Conservation (phyloP, 768 basidiomycete genomes). For the Suillus variegatus region DNA sequence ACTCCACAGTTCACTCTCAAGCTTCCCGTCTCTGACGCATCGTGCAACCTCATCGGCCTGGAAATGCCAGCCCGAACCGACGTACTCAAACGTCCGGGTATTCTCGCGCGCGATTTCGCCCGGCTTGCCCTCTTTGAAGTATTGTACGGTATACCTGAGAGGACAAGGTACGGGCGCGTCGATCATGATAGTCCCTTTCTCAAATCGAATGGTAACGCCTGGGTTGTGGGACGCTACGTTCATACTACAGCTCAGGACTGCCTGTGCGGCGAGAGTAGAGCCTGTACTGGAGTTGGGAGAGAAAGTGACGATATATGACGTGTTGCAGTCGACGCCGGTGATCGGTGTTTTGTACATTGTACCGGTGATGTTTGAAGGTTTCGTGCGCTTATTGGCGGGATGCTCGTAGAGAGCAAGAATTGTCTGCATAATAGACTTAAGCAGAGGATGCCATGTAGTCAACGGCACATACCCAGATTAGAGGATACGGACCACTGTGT, state of each 20-base stretch:
- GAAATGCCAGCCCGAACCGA: conserved; percentile 47
- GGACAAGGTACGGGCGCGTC: conserved; percentile 38
- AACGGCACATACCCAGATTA: conserved; percentile 38
- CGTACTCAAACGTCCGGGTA: conserved; percentile 32
- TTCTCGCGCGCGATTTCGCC: conserved; percentile 35
- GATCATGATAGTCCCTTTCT: conserved; percentile 44
- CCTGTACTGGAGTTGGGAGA: conserved; percentile 23
- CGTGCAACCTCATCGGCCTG: conserved; percentile 55
- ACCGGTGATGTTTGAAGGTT: conserved; percentile 39
- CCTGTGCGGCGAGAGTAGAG: conserved; percentile 38
- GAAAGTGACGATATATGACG: conserved; percentile 46
- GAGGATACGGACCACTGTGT: conserved; percentile 45
- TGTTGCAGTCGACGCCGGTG: conserved; percentile 46
- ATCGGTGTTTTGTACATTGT: conserved; percentile 45
- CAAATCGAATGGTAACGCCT: conserved; percentile 41
- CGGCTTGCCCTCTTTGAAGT: conserved; percentile 35
- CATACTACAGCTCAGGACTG: conserved; percentile 41
- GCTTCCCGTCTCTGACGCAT: conserved; percentile 46
- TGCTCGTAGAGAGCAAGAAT: conserved; percentile 49
- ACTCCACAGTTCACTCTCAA: conserved; percentile 47
- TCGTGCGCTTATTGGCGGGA: conserved; percentile 42
- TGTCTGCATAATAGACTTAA: conserved; percentile 38
- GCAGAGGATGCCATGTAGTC: conserved; percentile 1
- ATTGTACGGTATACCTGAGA: conserved; percentile 31
- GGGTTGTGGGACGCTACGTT: conserved; percentile 31